Percentiles rank a stretch among this genome's conserved stretches.
phyloP scores from a whole-genome alignment of 1,284 basidiomycete species.

The Sporisorium graminicola region DNA sequence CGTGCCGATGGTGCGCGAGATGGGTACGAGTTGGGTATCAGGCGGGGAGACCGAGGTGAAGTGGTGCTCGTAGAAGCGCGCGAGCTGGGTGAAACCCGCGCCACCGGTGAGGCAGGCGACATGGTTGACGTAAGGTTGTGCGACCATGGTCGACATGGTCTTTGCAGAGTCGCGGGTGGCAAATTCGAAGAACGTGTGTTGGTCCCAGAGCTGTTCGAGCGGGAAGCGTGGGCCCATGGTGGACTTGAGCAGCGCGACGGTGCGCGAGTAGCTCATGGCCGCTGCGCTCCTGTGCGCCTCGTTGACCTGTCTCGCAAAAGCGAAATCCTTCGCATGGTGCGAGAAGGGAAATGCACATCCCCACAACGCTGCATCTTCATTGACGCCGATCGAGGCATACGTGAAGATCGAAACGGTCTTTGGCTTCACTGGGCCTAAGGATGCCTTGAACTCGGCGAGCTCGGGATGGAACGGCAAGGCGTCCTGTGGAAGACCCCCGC shows the following conservation, averaged over 20 bases:
- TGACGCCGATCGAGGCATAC: slow-evolving; percentile 9
- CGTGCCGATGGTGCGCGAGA: slow-evolving; percentile 26
- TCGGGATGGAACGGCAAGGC: slow-evolving; percentile 38
- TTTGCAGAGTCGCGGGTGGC: slow-evolving; percentile 28
- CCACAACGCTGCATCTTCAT: slow-evolving; percentile 23
- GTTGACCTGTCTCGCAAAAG: not conserved
- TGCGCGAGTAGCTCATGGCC: slow-evolving; percentile 37
- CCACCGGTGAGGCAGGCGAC: slow-evolving; percentile 41
- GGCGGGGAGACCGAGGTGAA: slow-evolving; percentile 30
- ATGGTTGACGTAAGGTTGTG: slow-evolving; percentile 41
- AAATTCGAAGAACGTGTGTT: slow-evolving; percentile 44
- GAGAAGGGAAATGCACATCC: slow-evolving; percentile 43
- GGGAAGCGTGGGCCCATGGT: slow-evolving; percentile 43
- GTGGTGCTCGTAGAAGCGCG: slow-evolving; percentile 39
- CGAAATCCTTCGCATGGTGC: slow-evolving; percentile 36
- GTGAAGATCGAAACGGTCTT: slow-evolving; percentile 25
- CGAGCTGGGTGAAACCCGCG: slow-evolving; percentile 22
- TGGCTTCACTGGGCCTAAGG: slow-evolving; percentile 24
- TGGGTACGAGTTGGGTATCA: slow-evolving; percentile 23
- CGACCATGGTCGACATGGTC: slow-evolving; percentile 45
- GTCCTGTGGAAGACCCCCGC: slow-evolving; percentile 14
- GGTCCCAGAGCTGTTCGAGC: slow-evolving; percentile 43
- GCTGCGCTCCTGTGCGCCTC: slow-evolving; percentile 27
- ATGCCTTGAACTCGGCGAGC: slow-evolving; percentile 19
- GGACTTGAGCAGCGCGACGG: slow-evolving; percentile 20